Conservation (phyloP, 441 rosid genomes). For the Erodium chrysanthum region DNA sequence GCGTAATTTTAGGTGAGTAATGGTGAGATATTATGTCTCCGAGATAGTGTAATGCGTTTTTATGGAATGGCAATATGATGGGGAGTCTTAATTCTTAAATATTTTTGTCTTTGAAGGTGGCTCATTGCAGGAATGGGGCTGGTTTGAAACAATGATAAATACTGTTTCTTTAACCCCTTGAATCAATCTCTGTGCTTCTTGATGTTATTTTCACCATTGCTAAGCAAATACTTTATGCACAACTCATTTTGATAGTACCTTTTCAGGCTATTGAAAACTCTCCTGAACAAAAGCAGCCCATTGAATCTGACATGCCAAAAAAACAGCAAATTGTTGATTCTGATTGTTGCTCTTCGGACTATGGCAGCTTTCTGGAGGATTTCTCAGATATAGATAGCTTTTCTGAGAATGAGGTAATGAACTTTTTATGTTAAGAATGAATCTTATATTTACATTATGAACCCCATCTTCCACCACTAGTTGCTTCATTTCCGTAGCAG, state of each 20-base stretch:
- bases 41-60: background rate
- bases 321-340: background rate
- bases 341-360: constrained; percentile 1
- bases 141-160: background rate
- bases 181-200: background rate
- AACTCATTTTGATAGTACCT: background rate
- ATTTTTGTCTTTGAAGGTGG: background rate
- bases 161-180: background rate
- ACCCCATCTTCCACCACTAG: background rate
- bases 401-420: constrained; percentile 8
- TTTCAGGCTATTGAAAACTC: constrained; percentile 14
- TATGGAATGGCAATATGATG: background rate
- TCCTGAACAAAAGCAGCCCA: constrained; percentile 2
- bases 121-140: background rate
- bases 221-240: background rate
- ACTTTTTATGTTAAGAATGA: background rate
- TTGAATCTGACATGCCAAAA: constrained; percentile 4
- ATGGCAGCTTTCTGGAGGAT: constrained; percentile 8
- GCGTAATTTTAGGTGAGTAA: background rate
- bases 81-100: background rate
- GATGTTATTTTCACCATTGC: background rate
- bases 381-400: constrained; percentile 5
- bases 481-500: background rate
- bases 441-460: background rate
- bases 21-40: background rate